Percentiles rank a stretch among this genome's conserved stretches.
phyloP scores from a whole-genome alignment of 2,329 filamentous ascomycete genomes.

The Cadophora gregata region DNA sequence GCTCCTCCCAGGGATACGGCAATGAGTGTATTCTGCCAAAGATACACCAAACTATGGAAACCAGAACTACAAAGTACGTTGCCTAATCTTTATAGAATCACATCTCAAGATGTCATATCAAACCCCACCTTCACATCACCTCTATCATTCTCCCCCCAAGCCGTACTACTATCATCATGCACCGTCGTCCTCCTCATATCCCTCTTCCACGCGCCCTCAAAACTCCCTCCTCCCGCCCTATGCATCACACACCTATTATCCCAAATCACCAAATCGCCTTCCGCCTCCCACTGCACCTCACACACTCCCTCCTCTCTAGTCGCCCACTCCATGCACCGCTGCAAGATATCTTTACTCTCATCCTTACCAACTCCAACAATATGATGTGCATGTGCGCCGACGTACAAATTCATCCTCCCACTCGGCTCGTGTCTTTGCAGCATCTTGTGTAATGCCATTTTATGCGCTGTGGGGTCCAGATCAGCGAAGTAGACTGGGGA shows the following conservation, averaged over 20 bases:
- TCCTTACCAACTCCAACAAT: constrained; percentile 50
- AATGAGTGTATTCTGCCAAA: no score
- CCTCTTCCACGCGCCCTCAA: constrained; percentile 54
- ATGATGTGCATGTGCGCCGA: constrained; percentile 59
- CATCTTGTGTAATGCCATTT: constrained; percentile 51
- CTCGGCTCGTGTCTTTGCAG: constrained; percentile 58
- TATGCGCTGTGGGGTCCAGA: constrained; percentile 45
- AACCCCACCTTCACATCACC: constrained; percentile 42
- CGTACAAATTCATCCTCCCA: constrained; percentile 58
- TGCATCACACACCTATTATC: constrained; percentile 65
- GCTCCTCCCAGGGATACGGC: no score
- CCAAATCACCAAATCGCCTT: constrained; percentile 61
- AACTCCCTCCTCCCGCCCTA: constrained; percentile 54
- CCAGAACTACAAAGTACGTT: no score
- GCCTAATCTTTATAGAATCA: background rate
- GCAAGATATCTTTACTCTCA: constrained; percentile 46
- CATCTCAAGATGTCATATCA: constrained; percentile 7
- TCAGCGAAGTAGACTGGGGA: constrained; percentile 55
- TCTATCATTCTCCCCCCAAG: constrained; percentile 51
- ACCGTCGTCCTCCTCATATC: constrained; percentile 64
- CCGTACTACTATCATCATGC: constrained; percentile 51
- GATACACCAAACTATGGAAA: no score
- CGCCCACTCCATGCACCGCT: constrained; percentile 53
- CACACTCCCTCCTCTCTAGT: constrained; percentile 54
- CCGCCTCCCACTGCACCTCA: constrained; percentile 54